A percentile compares a stretch with the other conserved stretches of the same genome.
Evolutionary conservation across 139 green algal species (phyloP).

Genomic region (Asterochloris sp.): DNA sequence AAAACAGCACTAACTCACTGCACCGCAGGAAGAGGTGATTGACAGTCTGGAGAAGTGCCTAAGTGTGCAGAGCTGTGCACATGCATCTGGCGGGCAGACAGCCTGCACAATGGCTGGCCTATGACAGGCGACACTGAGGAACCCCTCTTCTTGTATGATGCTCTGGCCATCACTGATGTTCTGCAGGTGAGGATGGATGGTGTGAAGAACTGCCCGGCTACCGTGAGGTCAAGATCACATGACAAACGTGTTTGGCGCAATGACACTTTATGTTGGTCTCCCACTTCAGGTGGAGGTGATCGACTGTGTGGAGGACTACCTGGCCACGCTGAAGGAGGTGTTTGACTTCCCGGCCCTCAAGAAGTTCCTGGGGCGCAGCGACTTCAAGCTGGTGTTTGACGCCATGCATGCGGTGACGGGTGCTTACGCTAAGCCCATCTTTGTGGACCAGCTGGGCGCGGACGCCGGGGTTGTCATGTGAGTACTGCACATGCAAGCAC

Average conservation of each 20-base stretch:
- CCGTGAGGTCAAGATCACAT: no score
- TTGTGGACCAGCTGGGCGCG: conserved; percentile 82
- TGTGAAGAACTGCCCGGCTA: neutral
- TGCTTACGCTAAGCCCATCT: conserved; percentile 91
- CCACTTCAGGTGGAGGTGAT: conserved; percentile 85
- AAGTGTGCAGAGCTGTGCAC: no score
- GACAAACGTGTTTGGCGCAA: no score
- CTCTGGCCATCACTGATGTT: neutral
- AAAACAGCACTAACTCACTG: no score
- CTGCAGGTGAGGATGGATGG: no score
- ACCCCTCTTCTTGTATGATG: neutral
- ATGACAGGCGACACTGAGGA: no score
- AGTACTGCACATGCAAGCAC: neutral
- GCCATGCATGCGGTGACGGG: conserved; percentile 96
- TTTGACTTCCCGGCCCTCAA: conserved; percentile 95
- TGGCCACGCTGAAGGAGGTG: conserved; percentile 81
- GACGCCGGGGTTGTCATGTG: conserved; percentile 38
- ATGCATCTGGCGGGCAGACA: no score
- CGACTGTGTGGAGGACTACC: conserved; percentile 90
- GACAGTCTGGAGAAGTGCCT: no score
- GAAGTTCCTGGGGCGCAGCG: conserved; percentile 73
- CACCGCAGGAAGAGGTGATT: no score
- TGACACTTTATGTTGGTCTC: neutral
- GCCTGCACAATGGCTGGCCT: no score
- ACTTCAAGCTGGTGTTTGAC: conserved; percentile 95